Evolutionary conservation across 1,284 basidiomycete genomes (phyloP), one percentile per base, ranked within the genome.

Genomic region (Cronartium quercuum): DNA sequence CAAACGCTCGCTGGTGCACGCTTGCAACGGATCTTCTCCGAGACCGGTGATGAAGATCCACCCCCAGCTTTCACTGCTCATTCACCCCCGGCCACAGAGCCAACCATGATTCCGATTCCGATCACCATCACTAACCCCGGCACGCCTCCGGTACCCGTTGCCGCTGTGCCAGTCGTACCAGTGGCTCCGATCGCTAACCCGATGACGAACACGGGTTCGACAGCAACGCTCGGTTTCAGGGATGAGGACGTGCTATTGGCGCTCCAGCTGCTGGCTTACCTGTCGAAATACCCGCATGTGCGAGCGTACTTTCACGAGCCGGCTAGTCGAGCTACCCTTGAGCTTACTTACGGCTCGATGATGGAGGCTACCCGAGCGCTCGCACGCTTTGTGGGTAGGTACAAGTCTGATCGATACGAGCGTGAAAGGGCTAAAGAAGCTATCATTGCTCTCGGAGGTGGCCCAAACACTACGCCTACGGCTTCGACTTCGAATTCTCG

Each of bases 251-350:
- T 98, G 0, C 84, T 98, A 2, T 86, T 96, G 18, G 88, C 90
- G 34, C 84, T 98, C 15, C 95, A 98, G 82, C 87, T 98, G 1
- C 85, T 98, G 0, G 96, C 96, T 6, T 98, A 98, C 80, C 85
- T 98, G 29, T 94, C 91, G 83, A 98, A 98, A 82, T 98, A 98
- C 81, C 92, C 95, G 0, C 95, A 98, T 82, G 94, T 98, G 3
- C 86, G 95, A n/a, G 89, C 94, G 78, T 91, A 94, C 6, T 98
- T 98, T 82, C 97, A 98, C 82, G 77, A 76, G 51, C 18, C 66
- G 62, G 60, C 67, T 35, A 70, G 44, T 24, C 71, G 71, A 4
- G 64, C 71, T 18, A 74, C 71, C 21, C 63, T 74, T 12, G 71
- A 74, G 35, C 71, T 74, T 38, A 74, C 71, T 40, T 74, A 74